phyloP scores from a whole-genome alignment of 176 grass and related monocot species.

The maize (Zea mays) region Zm-B73-REFERENCE-NAM-5.0 NC_050096.1:141556001-141556500 shows the following conservation, averaged over 20 bases:
- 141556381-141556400: not conserved
- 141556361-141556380: not conserved
- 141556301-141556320: no score
- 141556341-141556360: slow-evolving; percentile 5
- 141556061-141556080: slow-evolving; percentile 21
- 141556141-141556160: slow-evolving; percentile 84
- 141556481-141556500: not conserved
- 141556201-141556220: slow-evolving; percentile 67
- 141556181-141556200: slow-evolving; percentile 78
- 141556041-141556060: not conserved
- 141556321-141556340: no score
- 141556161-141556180: slow-evolving; percentile 70
- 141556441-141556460: no score
- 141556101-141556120: slow-evolving; percentile 60
- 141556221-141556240: slow-evolving; percentile 73
- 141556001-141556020: not conserved
- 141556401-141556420: not conserved
- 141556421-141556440: no score
- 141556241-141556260: slow-evolving; percentile 93
- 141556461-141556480: no score
- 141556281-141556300: slow-evolving; percentile 61
- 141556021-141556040: not conserved
- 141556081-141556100: slow-evolving; percentile 41
- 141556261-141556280: slow-evolving; percentile 79
- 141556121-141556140: slow-evolving; percentile 67